Conservation (phyloP, 768 basidiomycete genomes). For the Amanita polypyramis region DNA sequence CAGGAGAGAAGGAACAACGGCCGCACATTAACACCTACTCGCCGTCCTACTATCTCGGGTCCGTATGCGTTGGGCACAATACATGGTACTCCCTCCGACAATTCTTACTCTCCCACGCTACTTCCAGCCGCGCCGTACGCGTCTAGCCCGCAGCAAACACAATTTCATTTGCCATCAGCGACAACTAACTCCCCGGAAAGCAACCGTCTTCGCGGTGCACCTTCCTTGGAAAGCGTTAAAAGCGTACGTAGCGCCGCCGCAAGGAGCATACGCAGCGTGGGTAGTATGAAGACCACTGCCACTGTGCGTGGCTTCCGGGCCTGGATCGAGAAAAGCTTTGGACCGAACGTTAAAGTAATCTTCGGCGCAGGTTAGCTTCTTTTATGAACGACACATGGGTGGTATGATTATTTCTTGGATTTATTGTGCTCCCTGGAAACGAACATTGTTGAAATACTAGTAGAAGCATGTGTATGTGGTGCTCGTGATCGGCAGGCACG, state of each 20-base stretch:
- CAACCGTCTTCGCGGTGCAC: constrained; percentile 8
- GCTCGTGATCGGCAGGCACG: neutral
- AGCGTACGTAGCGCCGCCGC: constrained; percentile 28
- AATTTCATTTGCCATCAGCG: constrained; percentile 6
- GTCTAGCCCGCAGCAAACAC: constrained; percentile 4
- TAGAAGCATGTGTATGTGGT: neutral
- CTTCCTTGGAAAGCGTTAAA: constrained; percentile 38
- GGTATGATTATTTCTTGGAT: constrained; percentile 9
- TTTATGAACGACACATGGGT: neutral
- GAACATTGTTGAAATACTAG: neutral
- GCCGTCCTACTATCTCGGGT: constrained; percentile 31
- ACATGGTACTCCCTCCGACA: neutral
- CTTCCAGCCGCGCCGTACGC: constrained; percentile 11
- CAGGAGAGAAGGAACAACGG: constrained; percentile 5
- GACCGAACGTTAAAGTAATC: constrained; percentile 12
- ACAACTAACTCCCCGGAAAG: constrained; percentile 7
- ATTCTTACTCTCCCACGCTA: constrained; percentile 9
- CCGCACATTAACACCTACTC: neutral
- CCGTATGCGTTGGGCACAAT: constrained; percentile 33
- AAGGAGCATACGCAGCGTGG: constrained; percentile 33
- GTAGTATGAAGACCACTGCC: constrained; percentile 31
- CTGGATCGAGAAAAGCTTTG: constrained; percentile 25
- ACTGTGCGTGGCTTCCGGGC: constrained; percentile 28
- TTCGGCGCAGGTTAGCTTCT: constrained; percentile 3
- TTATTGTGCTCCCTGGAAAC: neutral